Percentiles rank a stretch among this genome's conserved stretches.
These are phyloP conservation scores for Zymoseptoria brevis DNA, from an alignment of 2,329 filamentous ascomycete species.

Conservation along the genomic window DNA sequence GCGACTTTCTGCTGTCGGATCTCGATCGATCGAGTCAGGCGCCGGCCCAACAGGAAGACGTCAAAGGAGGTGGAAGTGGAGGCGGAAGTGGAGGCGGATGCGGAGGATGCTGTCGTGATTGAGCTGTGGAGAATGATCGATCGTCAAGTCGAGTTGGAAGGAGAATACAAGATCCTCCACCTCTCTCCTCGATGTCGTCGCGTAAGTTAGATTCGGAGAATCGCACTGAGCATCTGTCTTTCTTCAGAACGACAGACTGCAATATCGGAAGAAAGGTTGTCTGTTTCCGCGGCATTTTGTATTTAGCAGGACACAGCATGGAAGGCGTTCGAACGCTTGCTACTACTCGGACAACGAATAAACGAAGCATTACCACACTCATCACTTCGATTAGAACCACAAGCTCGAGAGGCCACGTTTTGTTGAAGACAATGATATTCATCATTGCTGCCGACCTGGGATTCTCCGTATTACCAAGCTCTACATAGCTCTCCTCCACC, in stretches of 20 bases:
- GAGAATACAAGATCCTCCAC: background rate
- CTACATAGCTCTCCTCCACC: background rate
- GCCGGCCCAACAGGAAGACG: background rate
- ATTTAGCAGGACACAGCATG: background rate
- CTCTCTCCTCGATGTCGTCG: background rate
- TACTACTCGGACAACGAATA: background rate
- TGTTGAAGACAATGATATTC: background rate
- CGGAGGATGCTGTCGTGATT: constrained; percentile 8
- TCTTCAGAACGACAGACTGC: background rate
- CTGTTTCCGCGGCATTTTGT: background rate
- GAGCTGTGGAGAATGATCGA: constrained; percentile 1
- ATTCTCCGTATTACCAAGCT: background rate
- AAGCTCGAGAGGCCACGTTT: no score
- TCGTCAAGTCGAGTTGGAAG: background rate
- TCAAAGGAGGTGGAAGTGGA: background rate
- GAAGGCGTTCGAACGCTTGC: background rate
- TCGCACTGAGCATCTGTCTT: background rate
- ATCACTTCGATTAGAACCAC: no score
- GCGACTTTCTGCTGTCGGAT: constrained; percentile 19
- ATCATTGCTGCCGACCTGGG: background rate
- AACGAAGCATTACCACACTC: background rate
- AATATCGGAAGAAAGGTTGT: background rate
- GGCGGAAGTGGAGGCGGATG: background rate
- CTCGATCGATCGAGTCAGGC: constrained; percentile 6
- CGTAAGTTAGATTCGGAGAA: background rate